phyloP scores from a whole-genome alignment of 2,329 filamentous ascomycete genomes.

The Colletotrichum melonis region DNA sequence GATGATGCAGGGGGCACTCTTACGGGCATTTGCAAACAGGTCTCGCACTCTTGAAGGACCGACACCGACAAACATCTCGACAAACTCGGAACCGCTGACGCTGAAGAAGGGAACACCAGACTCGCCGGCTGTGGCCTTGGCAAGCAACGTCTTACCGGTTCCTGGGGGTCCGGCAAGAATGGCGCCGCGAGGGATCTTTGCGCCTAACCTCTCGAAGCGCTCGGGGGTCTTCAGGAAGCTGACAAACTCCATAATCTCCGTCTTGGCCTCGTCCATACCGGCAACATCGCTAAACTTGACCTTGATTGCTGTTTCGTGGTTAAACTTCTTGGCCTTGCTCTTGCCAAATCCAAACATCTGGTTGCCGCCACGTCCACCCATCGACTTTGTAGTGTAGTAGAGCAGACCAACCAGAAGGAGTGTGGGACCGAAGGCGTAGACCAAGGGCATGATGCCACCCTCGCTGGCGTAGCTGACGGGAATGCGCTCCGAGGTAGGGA shows the following conservation, averaged over 20 bases:
- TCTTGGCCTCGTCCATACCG: conserved; percentile 97
- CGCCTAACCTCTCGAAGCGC: conserved; percentile 91
- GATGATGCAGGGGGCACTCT: conserved; percentile 97
- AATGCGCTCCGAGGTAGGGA: conserved; percentile 89
- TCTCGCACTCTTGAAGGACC: conserved; percentile 95
- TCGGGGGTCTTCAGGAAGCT: conserved; percentile 95
- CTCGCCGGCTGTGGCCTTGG: conserved; percentile 97
- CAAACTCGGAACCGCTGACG: conserved; percentile 97
- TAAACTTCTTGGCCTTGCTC: conserved; percentile 96
- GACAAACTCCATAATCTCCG: conserved; percentile 99
- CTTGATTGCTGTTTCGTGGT: conserved; percentile 95
- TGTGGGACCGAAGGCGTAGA: conserved; percentile 86
- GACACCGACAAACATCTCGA: conserved; percentile 99
- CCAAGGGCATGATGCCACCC: conserved; percentile 76
- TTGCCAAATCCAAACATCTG: conserved; percentile 97
- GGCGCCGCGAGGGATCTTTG: conserved; percentile 96
- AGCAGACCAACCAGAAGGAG: conserved; percentile 86
- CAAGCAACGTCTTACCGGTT: conserved; percentile 97
- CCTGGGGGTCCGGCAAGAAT: conserved; percentile 97
- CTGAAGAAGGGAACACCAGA: conserved; percentile 98
- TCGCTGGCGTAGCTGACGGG: conserved; percentile 89
- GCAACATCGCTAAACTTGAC: conserved; percentile 98
- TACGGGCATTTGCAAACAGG: conserved; percentile 92
- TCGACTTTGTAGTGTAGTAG: conserved; percentile 82
- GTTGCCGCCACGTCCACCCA: conserved; percentile 75